A percentile compares a stretch with the other conserved stretches of the same genome.
Evolutionary conservation across 108 stramenopile species (phyloP).

Genomic region (Discostella stelligeroides): DNA sequence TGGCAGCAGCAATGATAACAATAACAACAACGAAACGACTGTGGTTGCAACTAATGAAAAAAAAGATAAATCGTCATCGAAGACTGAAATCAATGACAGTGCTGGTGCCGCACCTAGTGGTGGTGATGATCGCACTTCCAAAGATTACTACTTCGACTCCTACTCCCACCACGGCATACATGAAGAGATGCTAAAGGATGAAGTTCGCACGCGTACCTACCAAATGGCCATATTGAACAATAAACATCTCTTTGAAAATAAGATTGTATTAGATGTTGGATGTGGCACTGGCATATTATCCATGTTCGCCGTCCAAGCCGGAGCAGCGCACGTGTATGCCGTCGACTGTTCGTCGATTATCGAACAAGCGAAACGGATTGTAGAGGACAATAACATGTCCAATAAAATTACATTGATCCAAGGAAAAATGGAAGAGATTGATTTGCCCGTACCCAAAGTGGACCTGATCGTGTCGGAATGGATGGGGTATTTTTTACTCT

Average conservation of each 20-base stretch:
- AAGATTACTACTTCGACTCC: constrained; percentile 93
- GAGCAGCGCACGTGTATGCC: constrained; percentile 91
- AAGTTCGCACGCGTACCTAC: constrained; percentile 91
- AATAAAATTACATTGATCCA: constrained; percentile 86
- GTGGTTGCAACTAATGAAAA: too few relatives aligned
- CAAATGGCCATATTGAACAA: constrained; percentile 86
- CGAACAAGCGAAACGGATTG: constrained; percentile 81
- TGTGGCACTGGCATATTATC: constrained; percentile 94
- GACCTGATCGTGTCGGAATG: constrained; percentile 98
- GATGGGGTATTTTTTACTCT: constrained; percentile 98
- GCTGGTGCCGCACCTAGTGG: not conserved
- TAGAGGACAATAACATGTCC: constrained; percentile 78
- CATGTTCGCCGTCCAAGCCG: constrained; percentile 92
- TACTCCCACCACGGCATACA: constrained; percentile 97
- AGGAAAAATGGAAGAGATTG: constrained; percentile 93
- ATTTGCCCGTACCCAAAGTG: constrained; percentile 80
- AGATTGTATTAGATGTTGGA: constrained; percentile 95
- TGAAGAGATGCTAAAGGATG: constrained; percentile 98
- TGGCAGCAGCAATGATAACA: too few relatives aligned
- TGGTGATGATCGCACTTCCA: constrained; percentile 57
- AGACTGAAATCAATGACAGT: not conserved
- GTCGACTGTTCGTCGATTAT: constrained; percentile 93
- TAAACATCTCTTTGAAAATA: constrained; percentile 76
- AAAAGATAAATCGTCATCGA: not conserved
- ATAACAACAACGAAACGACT: too few relatives aligned